Evolutionary conservation across 306 rosid species (phyloP).

Genomic region (Vigna trinervia): DNA sequence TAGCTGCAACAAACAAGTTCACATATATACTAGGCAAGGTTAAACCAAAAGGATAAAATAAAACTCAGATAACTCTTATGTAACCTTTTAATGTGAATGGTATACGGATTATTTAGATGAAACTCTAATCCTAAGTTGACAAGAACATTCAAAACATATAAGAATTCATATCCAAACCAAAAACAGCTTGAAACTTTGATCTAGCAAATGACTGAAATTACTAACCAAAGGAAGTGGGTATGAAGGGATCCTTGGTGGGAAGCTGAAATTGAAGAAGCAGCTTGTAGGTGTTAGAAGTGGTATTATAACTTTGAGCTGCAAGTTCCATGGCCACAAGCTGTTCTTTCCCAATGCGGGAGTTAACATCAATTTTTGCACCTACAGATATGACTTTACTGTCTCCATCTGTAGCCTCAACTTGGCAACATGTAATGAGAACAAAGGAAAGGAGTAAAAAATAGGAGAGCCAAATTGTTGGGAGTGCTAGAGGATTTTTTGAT

Average conservation of each 20-base stretch:
- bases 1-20: conserved; percentile 47
- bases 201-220: conserved; percentile 3
- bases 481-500: not conserved
- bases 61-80: not conserved
- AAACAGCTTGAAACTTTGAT: not conserved
- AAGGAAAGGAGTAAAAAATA: conserved; percentile 30
- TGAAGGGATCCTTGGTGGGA: conserved; percentile 36
- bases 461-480: conserved; percentile 27
- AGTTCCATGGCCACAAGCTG: conserved; percentile 59
- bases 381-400: conserved; percentile 40
- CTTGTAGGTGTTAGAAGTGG: conserved; percentile 40
- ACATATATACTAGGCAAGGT: not conserved
- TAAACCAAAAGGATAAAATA: not conserved
- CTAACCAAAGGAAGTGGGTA: conserved; percentile 49
- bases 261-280: conserved; percentile 45
- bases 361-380: conserved; percentile 52
- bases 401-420: conserved; percentile 29
- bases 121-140: not conserved
- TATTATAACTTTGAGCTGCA: conserved; percentile 52
- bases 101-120: not conserved
- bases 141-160: not conserved
- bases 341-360: conserved; percentile 59
- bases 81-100: not conserved
- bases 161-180: not conserved
- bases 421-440: conserved; percentile 23